phyloP scores from a whole-genome alignment of 805 yeast species.

The Citeromyces nyonsensis region DNA sequence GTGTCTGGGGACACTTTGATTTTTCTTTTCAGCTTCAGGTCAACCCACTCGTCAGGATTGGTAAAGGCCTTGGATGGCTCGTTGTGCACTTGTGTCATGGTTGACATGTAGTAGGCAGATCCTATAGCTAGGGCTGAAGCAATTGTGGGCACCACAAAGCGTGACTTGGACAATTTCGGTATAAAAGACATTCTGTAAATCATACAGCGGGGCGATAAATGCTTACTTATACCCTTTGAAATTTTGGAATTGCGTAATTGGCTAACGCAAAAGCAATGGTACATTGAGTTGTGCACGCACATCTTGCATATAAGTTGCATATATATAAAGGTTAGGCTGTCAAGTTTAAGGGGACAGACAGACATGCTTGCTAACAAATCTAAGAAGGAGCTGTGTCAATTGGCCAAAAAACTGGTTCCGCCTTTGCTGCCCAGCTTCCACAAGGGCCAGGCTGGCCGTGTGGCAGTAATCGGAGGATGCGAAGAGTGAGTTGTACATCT shows the following conservation, averaged over 20 bases:
- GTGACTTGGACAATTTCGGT: slow-evolving; percentile 8
- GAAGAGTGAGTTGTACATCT: slow-evolving; percentile 35
- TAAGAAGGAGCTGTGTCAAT: slow-evolving; percentile 23
- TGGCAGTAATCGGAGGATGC: slow-evolving; percentile 86
- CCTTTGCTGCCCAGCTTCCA: slow-evolving; percentile 60
- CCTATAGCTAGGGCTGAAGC: slow-evolving; percentile 34
- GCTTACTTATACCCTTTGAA: too few relatives aligned
- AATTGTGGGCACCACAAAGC: slow-evolving; percentile 12
- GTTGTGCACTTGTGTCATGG: slow-evolving; percentile 13
- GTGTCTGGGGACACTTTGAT: slow-evolving; percentile 44
- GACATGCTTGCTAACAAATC: neutral
- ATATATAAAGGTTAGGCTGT: too few relatives aligned
- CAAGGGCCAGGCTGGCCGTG: slow-evolving; percentile 86
- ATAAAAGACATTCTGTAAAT: slow-evolving; percentile 10
- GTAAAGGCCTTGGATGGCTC: slow-evolving; percentile 31
- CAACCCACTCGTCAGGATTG: slow-evolving; percentile 59
- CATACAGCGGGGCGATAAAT: too few relatives aligned
- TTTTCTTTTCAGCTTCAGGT: slow-evolving; percentile 36
- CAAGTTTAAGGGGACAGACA: too few relatives aligned
- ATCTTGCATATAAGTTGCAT: too few relatives aligned
- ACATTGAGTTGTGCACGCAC: too few relatives aligned
- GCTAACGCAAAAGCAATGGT: too few relatives aligned
- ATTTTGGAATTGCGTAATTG: too few relatives aligned
- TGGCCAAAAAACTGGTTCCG: slow-evolving; percentile 49
- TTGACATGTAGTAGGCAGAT: slow-evolving; percentile 17